Evolutionary conservation across 1,284 basidiomycete species (phyloP).

Genomic region (Vanrija sp.): DNA sequence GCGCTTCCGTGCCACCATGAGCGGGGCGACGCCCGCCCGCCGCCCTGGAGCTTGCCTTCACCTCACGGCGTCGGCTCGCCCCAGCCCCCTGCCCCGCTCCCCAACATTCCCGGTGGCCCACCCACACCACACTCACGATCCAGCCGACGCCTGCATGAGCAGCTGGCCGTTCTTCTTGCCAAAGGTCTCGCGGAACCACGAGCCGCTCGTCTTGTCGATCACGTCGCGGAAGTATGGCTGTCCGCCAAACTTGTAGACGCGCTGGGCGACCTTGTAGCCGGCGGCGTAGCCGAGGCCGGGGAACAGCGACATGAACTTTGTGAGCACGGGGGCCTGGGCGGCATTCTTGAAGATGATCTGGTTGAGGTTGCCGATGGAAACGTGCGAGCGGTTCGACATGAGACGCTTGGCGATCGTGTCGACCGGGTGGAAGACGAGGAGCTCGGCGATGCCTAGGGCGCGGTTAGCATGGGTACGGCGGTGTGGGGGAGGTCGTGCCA

Average conservation of each 20-base stretch:
- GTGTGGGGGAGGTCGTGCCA: no score
- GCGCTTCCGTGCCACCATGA: not conserved
- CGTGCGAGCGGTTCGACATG: conserved; percentile 91
- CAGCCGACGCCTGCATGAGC: conserved; percentile 92
- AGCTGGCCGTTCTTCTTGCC: conserved; percentile 95
- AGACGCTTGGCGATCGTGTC: conserved; percentile 96
- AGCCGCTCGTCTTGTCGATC: conserved; percentile 71
- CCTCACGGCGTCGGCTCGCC: not conserved
- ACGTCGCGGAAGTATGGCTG: conserved; percentile 97
- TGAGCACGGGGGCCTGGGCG: conserved; percentile 63
- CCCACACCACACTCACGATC: conserved; percentile 60
- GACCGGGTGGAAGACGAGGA: conserved; percentile 84
- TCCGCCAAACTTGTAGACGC: conserved; percentile 97
- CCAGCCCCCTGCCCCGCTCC: not conserved
- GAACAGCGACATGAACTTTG: conserved; percentile 85
- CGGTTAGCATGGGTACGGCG: not conserved
- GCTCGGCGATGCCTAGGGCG: conserved; percentile 78
- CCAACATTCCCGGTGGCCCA: not conserved
- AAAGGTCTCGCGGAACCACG: conserved; percentile 73
- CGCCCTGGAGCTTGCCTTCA: not conserved
- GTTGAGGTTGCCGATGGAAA: conserved; percentile 61
- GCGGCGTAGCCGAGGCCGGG: conserved; percentile 97
- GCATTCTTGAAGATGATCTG: conserved; percentile 84
- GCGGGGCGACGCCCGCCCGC: not conserved
- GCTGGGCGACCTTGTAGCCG: conserved; percentile 91